Conservation (phyloP, 2,329 filamentous ascomycete genomes). For the Aspergillus tubingensis region DNA sequence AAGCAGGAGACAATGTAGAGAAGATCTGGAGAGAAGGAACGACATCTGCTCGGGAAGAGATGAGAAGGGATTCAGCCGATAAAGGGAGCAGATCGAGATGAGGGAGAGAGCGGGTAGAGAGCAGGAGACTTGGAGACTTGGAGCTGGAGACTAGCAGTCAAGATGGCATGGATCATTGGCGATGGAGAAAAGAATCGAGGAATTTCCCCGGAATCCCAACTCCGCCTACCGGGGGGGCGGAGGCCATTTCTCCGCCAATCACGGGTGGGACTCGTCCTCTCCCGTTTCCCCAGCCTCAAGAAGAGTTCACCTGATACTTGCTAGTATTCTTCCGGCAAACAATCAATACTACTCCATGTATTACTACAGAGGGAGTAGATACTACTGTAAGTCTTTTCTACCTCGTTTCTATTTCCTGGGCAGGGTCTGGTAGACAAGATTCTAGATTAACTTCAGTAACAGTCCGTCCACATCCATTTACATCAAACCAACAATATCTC, state of each 20-base stretch:
- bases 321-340: too few relatives aligned
- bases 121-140: background rate
- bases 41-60: slow-evolving; percentile 13
- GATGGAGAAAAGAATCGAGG: slow-evolving; percentile 12
- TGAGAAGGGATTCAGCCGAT: slow-evolving; percentile 3
- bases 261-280: slow-evolving; percentile 2
- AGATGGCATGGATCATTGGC: too few relatives aligned
- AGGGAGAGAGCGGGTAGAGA: background rate
- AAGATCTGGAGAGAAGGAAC: background rate
- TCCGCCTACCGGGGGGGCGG: slow-evolving; percentile 24
- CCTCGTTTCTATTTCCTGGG: too few relatives aligned
- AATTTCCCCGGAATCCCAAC: slow-evolving; percentile 27
- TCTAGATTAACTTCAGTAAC: background rate
- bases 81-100: background rate
- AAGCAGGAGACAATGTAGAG: background rate
- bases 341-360: too few relatives aligned
- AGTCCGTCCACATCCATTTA: background rate
- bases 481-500: background rate
- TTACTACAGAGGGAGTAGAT: too few relatives aligned
- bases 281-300: background rate
- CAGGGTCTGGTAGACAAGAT: background rate
- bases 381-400: too few relatives aligned
- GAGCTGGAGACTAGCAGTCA: background rate
- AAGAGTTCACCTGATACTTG: too few relatives aligned
- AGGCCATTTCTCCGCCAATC: slow-evolving; percentile 39